phyloP scores from a whole-genome alignment of 1,139 yeast species.

The Candida gigantensis region DNA sequence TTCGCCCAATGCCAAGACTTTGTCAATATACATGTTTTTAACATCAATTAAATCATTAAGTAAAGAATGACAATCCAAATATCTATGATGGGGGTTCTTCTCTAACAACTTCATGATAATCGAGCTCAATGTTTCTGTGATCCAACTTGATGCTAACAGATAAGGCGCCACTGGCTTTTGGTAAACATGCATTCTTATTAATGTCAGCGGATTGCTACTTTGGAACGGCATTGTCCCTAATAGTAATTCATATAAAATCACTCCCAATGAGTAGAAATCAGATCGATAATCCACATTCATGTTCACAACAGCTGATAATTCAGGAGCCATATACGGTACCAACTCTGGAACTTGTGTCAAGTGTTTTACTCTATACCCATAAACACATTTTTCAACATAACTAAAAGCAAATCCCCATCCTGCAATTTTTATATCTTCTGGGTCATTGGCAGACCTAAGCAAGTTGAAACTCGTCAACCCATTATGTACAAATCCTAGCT shows the following conservation, averaged over 20 bases:
- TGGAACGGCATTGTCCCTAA: slow-evolving; percentile 50
- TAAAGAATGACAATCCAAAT: slow-evolving; percentile 37
- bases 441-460: slow-evolving; percentile 26
- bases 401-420: slow-evolving; percentile 57
- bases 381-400: slow-evolving; percentile 45
- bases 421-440: slow-evolving; percentile 35
- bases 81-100: slow-evolving; percentile 45
- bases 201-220: slow-evolving; percentile 40
- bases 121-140: slow-evolving; percentile 38
- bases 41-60: slow-evolving; percentile 37
- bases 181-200: slow-evolving; percentile 44
- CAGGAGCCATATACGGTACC: slow-evolving; percentile 56
- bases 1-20: slow-evolving; percentile 12
- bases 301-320: slow-evolving; percentile 44
- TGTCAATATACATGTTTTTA: slow-evolving; percentile 23
- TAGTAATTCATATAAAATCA: slow-evolving; percentile 49
- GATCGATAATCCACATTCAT: slow-evolving; percentile 49
- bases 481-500: slow-evolving; percentile 50
- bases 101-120: slow-evolving; percentile 47
- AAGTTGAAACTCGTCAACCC: slow-evolving; percentile 46
- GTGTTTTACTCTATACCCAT: slow-evolving; percentile 32
- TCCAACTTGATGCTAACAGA: slow-evolving; percentile 33
- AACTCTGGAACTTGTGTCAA: slow-evolving; percentile 33
- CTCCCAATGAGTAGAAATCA: slow-evolving; percentile 54
- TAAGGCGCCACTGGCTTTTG: slow-evolving; percentile 46